Base-by-base conservation (phyloP, 805 yeast genomes). In the Trichomonascus vanleenenianus region DNA sequence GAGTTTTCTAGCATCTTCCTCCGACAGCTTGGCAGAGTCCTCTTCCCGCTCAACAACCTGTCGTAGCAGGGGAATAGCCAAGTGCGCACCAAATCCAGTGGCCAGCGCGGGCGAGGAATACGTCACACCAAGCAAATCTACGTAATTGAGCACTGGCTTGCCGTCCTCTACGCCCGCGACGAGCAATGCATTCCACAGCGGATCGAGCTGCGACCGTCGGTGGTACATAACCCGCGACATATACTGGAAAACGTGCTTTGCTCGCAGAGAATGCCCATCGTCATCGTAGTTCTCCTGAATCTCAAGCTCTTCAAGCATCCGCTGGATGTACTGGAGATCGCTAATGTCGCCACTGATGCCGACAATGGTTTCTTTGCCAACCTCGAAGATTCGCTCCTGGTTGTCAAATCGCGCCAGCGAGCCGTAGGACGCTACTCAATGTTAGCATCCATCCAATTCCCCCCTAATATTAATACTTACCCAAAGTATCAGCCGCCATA, bases 291-390 rank as follows among this genome's bases (percentile, higher is more conserved):
- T 72, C 55, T 85, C 86, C 50, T 85, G 85, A 45, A 79, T 74
- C 59, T 79, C 91, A 59, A 93, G 72, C 50, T 86, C 86, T 42
- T 85, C 89, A 53, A 93, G 72, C 37, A 80, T 62, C 50, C 85
- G 70, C 59, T 82, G 81, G 49, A 93, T 66, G 50, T 86, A 78
- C 67, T 93, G 98, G 70, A 91, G 74, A 67, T 93, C 99, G 40
- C 95, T 83, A 39, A 93, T 78, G 64, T 93, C 99, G 42, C 99
- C 99, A 41, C 94, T 81, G 30, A 89, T 70, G 41, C 97, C 99
- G 41, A 93, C 96, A 42, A 88, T 80, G 1, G 97, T 85, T 51
- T 83, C 82, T 12, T 74, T 66, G 14, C 97, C 98, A 25, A 91
- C 95, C 47, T 77, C 77, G 58, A 88, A 68, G 57, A 93, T 70